phyloP scores from a whole-genome alignment of 805 yeast species.

The Candida vartiovaarae region DNA sequence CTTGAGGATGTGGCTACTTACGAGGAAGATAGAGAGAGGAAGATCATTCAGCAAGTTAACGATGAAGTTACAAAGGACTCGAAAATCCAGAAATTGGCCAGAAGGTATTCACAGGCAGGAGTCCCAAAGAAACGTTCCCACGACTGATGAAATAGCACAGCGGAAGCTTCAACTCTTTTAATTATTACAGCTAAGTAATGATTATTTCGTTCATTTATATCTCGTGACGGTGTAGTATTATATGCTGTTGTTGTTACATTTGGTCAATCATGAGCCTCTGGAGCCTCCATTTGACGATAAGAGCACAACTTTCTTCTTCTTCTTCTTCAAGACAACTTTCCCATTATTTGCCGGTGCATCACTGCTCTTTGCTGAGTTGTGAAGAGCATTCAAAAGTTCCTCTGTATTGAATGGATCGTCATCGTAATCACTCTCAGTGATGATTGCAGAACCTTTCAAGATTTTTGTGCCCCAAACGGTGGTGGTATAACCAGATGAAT shows the following conservation, averaged over 20 bases:
- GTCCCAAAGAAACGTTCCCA: neutral
- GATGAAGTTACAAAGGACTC: slow-evolving; percentile 19
- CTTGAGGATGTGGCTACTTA: slow-evolving; percentile 45
- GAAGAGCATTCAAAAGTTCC: slow-evolving; percentile 7
- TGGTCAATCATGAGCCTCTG: too few species aligned
- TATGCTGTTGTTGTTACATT: too few species aligned
- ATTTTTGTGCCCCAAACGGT: slow-evolving; percentile 74
- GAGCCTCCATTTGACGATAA: neutral
- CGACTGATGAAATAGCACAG: too few species aligned
- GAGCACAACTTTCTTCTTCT: slow-evolving; percentile 1
- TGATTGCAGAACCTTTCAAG: slow-evolving; percentile 10
- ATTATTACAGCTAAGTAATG: neutral
- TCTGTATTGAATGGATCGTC: slow-evolving; percentile 20
- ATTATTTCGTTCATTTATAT: neutral
- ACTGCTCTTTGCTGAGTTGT: neutral
- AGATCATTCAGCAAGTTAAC: slow-evolving; percentile 31
- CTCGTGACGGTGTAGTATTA: neutral
- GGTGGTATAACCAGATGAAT: slow-evolving; percentile 29
- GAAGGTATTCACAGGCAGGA: slow-evolving; percentile 15
- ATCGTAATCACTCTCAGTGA: slow-evolving; percentile 24
- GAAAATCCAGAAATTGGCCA: slow-evolving; percentile 21
- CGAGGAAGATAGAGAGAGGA: slow-evolving; percentile 38
- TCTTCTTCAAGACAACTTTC: neutral
- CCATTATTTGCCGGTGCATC: neutral
- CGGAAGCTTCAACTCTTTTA: neutral